Evolutionary conservation across 768 basidiomycete genomes (phyloP).

Genomic region (Piloderma croceum): DNA sequence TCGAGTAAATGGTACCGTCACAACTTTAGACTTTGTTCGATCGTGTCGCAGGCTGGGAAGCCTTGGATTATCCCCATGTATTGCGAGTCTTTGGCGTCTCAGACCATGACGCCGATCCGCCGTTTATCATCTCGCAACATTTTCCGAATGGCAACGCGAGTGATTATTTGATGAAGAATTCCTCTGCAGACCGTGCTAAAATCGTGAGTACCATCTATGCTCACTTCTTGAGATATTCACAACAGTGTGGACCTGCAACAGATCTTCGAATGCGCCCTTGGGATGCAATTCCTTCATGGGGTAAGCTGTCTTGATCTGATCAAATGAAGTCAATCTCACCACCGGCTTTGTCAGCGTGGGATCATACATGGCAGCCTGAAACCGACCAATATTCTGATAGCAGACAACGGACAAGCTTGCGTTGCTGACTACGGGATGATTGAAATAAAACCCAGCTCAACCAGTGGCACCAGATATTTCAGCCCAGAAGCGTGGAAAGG

Average conservation of each 20-base stretch:
- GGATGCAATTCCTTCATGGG: slow-evolving; percentile 22
- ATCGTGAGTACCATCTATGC: slow-evolving; percentile 10
- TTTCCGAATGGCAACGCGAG: slow-evolving; percentile 16
- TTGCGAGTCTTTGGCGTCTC: slow-evolving; percentile 19
- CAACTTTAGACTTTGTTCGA: slow-evolving; percentile 11
- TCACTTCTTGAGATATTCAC: neutral
- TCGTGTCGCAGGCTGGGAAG: slow-evolving; percentile 18
- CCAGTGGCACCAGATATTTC: slow-evolving; percentile 19
- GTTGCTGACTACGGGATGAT: slow-evolving; percentile 21
- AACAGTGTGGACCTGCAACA: slow-evolving; percentile 3
- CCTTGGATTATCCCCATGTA: slow-evolving; percentile 17
- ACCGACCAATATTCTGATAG: slow-evolving; percentile 21
- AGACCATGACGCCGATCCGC: slow-evolving; percentile 18
- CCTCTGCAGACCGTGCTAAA: slow-evolving; percentile 14
- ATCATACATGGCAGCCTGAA: slow-evolving; percentile 22
- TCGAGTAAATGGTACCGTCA: neutral
- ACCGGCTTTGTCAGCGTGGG: slow-evolving; percentile 9
- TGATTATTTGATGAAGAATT: slow-evolving; percentile 15
- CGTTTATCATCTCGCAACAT: slow-evolving; percentile 16
- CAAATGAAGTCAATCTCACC: neutral
- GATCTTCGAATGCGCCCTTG: slow-evolving; percentile 17
- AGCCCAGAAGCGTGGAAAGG: slow-evolving; percentile 27
- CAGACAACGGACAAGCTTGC: slow-evolving; percentile 11
- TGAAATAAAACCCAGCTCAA: slow-evolving; percentile 15
- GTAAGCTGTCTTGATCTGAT: slow-evolving; percentile 5